Base-by-base conservation (phyloP, 2,329 filamentous ascomycete genomes). In the Botryotinia globosa region DNA sequence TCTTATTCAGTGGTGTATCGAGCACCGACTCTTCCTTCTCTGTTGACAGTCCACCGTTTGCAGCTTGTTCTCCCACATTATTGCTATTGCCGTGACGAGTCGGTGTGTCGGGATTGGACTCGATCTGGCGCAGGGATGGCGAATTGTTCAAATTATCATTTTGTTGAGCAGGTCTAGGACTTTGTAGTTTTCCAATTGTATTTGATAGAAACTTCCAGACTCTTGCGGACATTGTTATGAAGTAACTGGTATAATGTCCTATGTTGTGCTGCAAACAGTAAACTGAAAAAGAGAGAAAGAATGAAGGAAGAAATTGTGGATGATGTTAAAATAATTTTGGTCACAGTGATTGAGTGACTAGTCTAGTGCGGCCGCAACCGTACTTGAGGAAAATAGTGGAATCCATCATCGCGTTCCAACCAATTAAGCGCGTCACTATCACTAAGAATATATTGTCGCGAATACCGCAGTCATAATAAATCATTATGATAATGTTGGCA, bases 321-420 rank as follows among this genome's bases (percentile, higher is more conserved):
- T 42, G 48, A 67, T 56, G 64, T 37, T 63, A 39, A 67, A 56
- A 67, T 56, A 67, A 67, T 56, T 67, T 67, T 32, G 22, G 65
- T 67, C 65, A 67, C 65, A 67, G 48, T 32, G 51, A 18, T 6
- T 56, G n/a, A 56, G 51, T 67, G 65, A 67, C 65, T 67, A 67
- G 65, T 67, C 39, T 56, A 67, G 64, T 67, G 64, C 48, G 64
- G 48, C 48, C 48, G 45, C 64, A 67, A 6, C 45, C 34, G 32
- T 67, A 67, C 48, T 67, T 22, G 59, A 62, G 59, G 12, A 62
- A 61, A 61, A 62, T n/a, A 62, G 59, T 42, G 59, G 59, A 62
- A 39, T 37, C 39, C 39, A 62, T 62, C 34, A n/a, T 62, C 34
- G 25, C 34, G 25, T 62, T 62, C 25, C 34, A 56, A 39, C 59